Percentiles rank a stretch among this genome's conserved stretches.
phyloP scores from a whole-genome alignment of 139 green algal genomes.

The Ettlia oleoabundans region DNA sequence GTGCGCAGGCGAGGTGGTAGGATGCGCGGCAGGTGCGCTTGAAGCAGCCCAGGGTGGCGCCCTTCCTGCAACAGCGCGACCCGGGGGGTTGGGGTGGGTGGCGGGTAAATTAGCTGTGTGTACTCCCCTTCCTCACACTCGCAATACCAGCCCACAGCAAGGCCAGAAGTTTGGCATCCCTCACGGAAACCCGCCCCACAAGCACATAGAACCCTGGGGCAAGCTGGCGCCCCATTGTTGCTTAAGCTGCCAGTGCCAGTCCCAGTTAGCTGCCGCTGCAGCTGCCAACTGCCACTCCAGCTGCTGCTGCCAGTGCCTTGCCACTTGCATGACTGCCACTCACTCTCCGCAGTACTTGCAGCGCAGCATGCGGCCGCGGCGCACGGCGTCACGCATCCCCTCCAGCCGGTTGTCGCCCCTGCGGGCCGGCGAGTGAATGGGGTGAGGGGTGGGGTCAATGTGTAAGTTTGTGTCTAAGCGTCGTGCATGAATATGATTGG shows the following conservation, averaged over 20 bases:
- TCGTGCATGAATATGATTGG: no score
- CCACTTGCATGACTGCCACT: not conserved
- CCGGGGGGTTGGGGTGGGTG: not conserved
- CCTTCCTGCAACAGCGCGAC: slow-evolving; percentile 50
- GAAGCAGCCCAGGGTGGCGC: slow-evolving; percentile 82
- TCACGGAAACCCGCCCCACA: no score
- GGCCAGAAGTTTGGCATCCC: no score
- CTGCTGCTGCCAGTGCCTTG: no score
- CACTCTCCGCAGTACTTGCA: slow-evolving; percentile 56
- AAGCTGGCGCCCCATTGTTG: no score
- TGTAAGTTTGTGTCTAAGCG: not conserved
- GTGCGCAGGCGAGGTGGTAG: slow-evolving; percentile 82
- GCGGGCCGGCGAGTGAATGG: not conserved
- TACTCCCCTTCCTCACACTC: no score
- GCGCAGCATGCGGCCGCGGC: slow-evolving; percentile 67
- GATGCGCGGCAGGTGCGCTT: slow-evolving; percentile 61
- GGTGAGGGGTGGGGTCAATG: not conserved
- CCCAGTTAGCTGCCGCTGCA: no score
- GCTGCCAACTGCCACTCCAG: no score
- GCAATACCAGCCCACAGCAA: no score
- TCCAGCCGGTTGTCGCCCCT: slow-evolving; percentile 47
- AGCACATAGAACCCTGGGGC: no score
- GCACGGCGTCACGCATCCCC: slow-evolving; percentile 58
- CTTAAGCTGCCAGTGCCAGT: no score
- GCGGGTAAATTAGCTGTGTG: no score